A percentile compares a stretch with the other conserved stretches of the same genome.
Conservation (phyloP, 2,329 filamentous ascomycete genomes). For the Penicillium oxalicum region DNA sequence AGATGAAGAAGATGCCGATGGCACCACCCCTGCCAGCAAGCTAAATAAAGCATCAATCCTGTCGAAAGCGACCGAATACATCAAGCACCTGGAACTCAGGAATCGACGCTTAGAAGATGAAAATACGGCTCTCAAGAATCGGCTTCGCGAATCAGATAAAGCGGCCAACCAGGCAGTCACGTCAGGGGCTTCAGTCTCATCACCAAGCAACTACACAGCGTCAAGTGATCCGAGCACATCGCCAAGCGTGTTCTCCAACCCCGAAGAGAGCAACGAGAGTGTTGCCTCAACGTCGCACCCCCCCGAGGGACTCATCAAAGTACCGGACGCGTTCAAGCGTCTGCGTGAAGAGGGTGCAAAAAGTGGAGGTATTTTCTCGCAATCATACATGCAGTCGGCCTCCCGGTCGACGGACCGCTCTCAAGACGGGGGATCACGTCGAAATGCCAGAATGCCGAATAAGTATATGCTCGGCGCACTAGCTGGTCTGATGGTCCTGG, state of each 20-base stretch:
- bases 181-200: conserved; percentile 35
- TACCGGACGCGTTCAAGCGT: conserved; percentile 40
- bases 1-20: conserved; percentile 74
- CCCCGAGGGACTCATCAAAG: conserved; percentile 40
- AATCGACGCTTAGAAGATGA: conserved; percentile 78
- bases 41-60: conserved; percentile 96
- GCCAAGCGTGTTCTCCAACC: conserved; percentile 38
- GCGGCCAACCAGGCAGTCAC: conserved; percentile 39
- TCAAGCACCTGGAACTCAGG: conserved; percentile 84
- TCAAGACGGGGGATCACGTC: conserved; percentile 38
- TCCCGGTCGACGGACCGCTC: conserved; percentile 25
- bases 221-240: conserved; percentile 36
- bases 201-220: conserved; percentile 35
- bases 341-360: conserved; percentile 34
- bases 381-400: conserved; percentile 35
- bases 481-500: conserved; percentile 84
- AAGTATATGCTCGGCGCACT: conserved; percentile 92
- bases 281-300: conserved; percentile 29
- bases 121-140: conserved; percentile 69
- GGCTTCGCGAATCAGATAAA: conserved; percentile 73
- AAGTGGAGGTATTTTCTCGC: conserved; percentile 29
- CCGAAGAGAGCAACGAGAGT: conserved; percentile 31
- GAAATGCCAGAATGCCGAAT: conserved; percentile 49
- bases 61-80: conserved; percentile 94
- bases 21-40: conserved; percentile 82